A percentile compares a stretch with the other conserved stretches of the same genome.
Evolutionary conservation across 371 early-diverging fungal genomes (phyloP).

Genomic region (Mortierella sp.): DNA sequence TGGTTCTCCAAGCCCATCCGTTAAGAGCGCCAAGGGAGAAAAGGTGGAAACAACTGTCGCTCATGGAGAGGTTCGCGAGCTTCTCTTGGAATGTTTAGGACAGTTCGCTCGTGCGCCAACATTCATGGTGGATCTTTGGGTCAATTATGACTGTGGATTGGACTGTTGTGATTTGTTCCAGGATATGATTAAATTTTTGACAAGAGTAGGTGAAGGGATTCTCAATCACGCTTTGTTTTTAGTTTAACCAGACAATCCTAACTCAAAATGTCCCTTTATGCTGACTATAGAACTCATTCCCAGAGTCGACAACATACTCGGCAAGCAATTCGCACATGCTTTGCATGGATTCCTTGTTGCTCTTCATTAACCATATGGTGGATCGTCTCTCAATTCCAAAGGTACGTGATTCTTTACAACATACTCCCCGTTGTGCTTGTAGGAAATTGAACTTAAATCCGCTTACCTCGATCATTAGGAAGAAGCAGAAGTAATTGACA

Average conservation of each 20-base stretch:
- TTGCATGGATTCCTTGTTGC: constrained; percentile 84
- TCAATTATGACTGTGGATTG: constrained; percentile 92
- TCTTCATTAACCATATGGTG: constrained; percentile 84
- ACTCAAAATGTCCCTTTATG: not conserved
- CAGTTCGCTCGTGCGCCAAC: constrained; percentile 77
- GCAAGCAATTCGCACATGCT: constrained; percentile 72
- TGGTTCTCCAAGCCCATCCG: constrained; percentile 43
- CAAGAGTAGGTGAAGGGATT: constrained; percentile 56
- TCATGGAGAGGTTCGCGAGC: constrained; percentile 84
- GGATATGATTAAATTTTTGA: constrained; percentile 83
- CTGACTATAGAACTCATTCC: constrained; percentile 63
- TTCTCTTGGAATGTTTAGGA: constrained; percentile 86
- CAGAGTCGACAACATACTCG: constrained; percentile 79
- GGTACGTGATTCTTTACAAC: not conserved
- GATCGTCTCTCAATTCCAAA: constrained; percentile 68
- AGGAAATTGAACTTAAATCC: not conserved
- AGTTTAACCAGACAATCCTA: not conserved
- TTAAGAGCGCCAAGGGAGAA: constrained; percentile 47
- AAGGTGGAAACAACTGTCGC: constrained; percentile 66
- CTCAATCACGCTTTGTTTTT: not conserved
- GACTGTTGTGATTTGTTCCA: constrained; percentile 88
- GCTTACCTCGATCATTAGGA: constrained; percentile 12
- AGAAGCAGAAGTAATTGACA: constrained; percentile 29
- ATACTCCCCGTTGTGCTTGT: not conserved
- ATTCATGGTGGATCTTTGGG: constrained; percentile 91